Percentiles rank a stretch among this genome's conserved stretches.
Evolutionary conservation across 768 basidiomycete species (phyloP).

Genomic region (Mycena rosella): DNA sequence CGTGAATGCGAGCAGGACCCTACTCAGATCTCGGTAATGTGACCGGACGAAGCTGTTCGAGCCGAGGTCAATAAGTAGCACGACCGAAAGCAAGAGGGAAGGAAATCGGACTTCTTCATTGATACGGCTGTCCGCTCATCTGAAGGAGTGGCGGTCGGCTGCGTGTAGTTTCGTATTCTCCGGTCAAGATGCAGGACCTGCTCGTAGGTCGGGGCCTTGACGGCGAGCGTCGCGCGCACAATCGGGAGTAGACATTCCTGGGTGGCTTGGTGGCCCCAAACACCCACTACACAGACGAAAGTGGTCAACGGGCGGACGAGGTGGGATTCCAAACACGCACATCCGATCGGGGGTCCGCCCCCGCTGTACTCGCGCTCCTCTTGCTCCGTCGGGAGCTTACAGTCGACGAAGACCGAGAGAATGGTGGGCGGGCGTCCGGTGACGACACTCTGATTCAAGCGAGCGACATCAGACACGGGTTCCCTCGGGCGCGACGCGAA

Average conservation of each 20-base stretch:
- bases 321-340: constrained; percentile 45
- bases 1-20: constrained; percentile 24
- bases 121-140: constrained; percentile 52
- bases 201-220: constrained; percentile 61
- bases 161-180: constrained; percentile 57
- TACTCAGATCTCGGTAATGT: constrained; percentile 62
- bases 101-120: constrained; percentile 51
- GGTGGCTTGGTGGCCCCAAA: constrained; percentile 59
- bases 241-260: constrained; percentile 58
- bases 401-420: constrained; percentile 58
- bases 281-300: constrained; percentile 53
- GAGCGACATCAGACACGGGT: constrained; percentile 13
- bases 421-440: constrained; percentile 64
- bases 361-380: constrained; percentile 60
- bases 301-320: constrained; percentile 6
- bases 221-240: constrained; percentile 54
- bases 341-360: constrained; percentile 58
- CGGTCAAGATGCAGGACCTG: constrained; percentile 62
- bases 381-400: constrained; percentile 57
- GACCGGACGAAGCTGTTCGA: constrained; percentile 52
- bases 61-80: neutral
- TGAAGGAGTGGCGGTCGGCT: constrained; percentile 41
- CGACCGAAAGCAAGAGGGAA: neutral
- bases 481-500: neutral
- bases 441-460: constrained; percentile 52